Evolutionary conservation across 2,329 filamentous ascomycete species (phyloP), one percentile per base, ranked within the genome.

Genomic region (Xylariaceae sp.): DNA sequence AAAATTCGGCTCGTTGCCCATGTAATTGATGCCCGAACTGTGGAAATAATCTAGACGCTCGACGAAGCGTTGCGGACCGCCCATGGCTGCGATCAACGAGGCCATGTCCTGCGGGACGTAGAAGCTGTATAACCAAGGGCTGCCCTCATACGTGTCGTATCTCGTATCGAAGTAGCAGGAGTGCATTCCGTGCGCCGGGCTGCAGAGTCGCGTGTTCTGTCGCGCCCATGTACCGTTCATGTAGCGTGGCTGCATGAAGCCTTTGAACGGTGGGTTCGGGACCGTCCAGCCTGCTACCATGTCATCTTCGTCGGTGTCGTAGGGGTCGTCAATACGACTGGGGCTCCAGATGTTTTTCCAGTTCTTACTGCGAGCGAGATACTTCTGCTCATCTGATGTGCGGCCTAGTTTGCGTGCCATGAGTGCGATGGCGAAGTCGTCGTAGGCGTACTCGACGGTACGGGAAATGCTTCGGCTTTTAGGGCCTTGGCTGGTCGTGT

Each of bases 401-500:
- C 50, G 53, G 2, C 78, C 80, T 5, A 89, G 66, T 0, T 71
- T 75, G 4, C 71, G 69, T 1, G 85, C 84, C 45, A 90, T 74
- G 16, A 76, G 65, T 1, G 80, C 77, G 45, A 88, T 79, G 51
- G 77, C 80, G 56, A 84, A 92, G 66, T 91, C 87, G 56, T 91
- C 78, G 66, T 91, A 92, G 0, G 85, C 82, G 61, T 91, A 92
- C 62, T 91, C 87, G 4, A 91, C 80, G 0, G 85, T 89, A 3
- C 87, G 76, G 2, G 82, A 88, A 16, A 91, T 78, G 42, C 76
- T 83, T 12, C 87, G 80, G 1, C 82, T 86, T 55, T 79, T 76
- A 0, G 82, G 79, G 0, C 86, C 86, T 4, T 75, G 74, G 12
- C 83, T 82, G 23, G 75, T 68, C 0, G 69, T 70, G 60, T 89